These are phyloP conservation scores for Phytophthora pinifolia DNA, from an alignment of 352 stramenopile genomes.

Conservation along the genomic window DNA sequence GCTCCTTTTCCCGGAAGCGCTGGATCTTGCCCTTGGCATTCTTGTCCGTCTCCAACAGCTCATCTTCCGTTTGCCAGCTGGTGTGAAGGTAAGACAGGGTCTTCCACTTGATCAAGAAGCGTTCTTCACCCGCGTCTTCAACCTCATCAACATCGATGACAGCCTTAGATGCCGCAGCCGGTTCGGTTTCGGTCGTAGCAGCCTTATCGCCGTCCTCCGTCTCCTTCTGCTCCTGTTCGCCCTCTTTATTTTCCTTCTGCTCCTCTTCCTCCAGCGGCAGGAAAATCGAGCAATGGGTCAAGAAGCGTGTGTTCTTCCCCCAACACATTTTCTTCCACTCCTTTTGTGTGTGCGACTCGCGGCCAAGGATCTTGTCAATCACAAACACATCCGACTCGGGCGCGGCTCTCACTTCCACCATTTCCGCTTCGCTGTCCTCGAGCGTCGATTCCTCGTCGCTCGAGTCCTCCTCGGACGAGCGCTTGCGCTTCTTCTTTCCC, in stretches of 20 bases:
- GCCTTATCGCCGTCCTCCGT: conserved; percentile 9
- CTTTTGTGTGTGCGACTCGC: conserved; percentile 76
- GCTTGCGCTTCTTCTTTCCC: conserved; percentile 30
- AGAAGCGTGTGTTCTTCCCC: conserved; percentile 75
- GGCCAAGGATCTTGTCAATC: conserved; percentile 82
- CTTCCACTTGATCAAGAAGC: conserved; percentile 93
- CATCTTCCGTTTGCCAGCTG: conserved; percentile 88
- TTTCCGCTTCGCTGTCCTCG: conserved; percentile 23
- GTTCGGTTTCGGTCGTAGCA: background rate
- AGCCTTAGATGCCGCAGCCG: conserved; percentile 2
- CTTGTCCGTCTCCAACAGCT: conserved; percentile 81
- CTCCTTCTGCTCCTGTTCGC: conserved; percentile 7
- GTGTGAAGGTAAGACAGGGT: conserved; percentile 89
- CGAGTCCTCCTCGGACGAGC: conserved; percentile 25
- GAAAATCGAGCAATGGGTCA: conserved; percentile 84
- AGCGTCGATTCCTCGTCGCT: conserved; percentile 6
- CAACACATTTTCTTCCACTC: conserved; percentile 77
- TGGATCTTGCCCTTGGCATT: conserved; percentile 88
- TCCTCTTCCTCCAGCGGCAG: conserved; percentile 53
- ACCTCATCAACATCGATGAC: conserved; percentile 23
- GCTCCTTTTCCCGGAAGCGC: conserved; percentile 81
- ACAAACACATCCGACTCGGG: conserved; percentile 67
- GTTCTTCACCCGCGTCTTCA: conserved; percentile 59
- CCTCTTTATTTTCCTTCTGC: conserved; percentile 7
- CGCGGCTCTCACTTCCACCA: conserved; percentile 31